Evolutionary conservation across 179 eudicot genomes (phyloP), one percentile per base, ranked within the genome.

Genomic region (Pouteria campechiana): DNA sequence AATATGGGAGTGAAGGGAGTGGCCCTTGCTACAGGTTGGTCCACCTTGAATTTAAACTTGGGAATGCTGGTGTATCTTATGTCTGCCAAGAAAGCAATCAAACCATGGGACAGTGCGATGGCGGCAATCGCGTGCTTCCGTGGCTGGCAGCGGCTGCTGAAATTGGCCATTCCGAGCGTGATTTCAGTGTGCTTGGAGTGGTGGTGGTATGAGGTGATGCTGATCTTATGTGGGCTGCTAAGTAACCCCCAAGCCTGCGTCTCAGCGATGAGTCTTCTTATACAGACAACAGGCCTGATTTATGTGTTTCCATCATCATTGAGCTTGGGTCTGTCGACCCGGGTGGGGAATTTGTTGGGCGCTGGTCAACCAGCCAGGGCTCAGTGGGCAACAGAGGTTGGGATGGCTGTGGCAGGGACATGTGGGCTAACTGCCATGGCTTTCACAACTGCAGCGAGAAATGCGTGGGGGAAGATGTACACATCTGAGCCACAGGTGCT

Each of bases 171-270:
- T 6, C 95, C 97, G 0, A 81, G 93, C 37, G 56, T 73, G 0
- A 54, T 67, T 17, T 60, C 88, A 0, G 93, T 85, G 5, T 89
- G 97, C 44, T 54, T 89, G 23, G 97, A 89, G n/a, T 89, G 97
- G 97, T 89, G 97, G 97, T 89, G 89, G 86, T 89, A 81, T 14
- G 97, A 89, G 37, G 79, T 85, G 33, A 70, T 89, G 54, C 39
- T 85, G 5, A 68, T 89, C 42, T 60, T 85, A 2, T 78, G 95
- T 14, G 95, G 97, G 0, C 52, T 85, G 21, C 35, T 89, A 4
- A 40, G 31, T 7, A 71, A 85, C 41, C 90, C 97, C 0, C 64
- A 79, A 33, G 74, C 83, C 0, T 59, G 67, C 27, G 85, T 89
- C 0, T 93, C 79, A 3, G 95, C 97, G 0, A 79, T 77, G 70